Evolutionary conservation across 225 moss, liverwort and hornwort species (phyloP).

Genomic region (Lunularia cruciata): DNA sequence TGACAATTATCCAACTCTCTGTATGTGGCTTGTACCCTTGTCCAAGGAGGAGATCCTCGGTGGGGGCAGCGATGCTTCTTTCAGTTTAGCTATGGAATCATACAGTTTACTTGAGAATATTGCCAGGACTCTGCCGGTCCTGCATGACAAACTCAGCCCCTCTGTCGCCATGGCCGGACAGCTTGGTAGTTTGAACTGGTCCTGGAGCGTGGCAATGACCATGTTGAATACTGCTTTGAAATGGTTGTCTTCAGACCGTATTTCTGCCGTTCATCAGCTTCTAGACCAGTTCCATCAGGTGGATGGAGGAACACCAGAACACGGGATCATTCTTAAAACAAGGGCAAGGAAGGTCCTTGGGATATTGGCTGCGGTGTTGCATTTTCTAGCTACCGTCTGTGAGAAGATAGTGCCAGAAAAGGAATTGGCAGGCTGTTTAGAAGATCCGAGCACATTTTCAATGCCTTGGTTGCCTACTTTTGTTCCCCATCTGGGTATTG

Average conservation of each 20-base stretch:
- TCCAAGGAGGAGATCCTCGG: constrained; percentile 53
- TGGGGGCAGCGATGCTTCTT: constrained; percentile 29
- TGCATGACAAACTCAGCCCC: constrained; percentile 48
- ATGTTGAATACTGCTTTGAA: constrained; percentile 81
- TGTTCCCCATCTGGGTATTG: constrained; percentile 78
- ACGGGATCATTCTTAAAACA: constrained; percentile 20
- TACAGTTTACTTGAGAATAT: constrained; percentile 73
- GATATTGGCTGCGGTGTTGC: constrained; percentile 62
- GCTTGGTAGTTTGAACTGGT: constrained; percentile 52
- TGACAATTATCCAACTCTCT: constrained; percentile 79
- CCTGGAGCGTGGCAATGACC: constrained; percentile 83
- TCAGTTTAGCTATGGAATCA: constrained; percentile 67
- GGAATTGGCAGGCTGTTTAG: constrained; percentile 14
- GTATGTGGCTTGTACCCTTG: constrained; percentile 81
- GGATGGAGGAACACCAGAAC: constrained; percentile 18
- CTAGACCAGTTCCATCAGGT: constrained; percentile 9
- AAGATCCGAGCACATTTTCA: constrained; percentile 25
- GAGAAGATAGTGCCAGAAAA: constrained; percentile 56
- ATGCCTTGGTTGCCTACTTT: constrained; percentile 87
- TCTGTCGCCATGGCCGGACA: constrained; percentile 35
- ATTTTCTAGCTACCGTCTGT: constrained; percentile 79
- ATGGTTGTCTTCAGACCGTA: constrained; percentile 67
- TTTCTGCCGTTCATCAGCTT: constrained; percentile 41
- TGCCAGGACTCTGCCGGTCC: constrained; percentile 65
- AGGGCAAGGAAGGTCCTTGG: constrained; percentile 48